phyloP scores from a whole-genome alignment of 345 rosid genomes.

The Acer negundo region DNA sequence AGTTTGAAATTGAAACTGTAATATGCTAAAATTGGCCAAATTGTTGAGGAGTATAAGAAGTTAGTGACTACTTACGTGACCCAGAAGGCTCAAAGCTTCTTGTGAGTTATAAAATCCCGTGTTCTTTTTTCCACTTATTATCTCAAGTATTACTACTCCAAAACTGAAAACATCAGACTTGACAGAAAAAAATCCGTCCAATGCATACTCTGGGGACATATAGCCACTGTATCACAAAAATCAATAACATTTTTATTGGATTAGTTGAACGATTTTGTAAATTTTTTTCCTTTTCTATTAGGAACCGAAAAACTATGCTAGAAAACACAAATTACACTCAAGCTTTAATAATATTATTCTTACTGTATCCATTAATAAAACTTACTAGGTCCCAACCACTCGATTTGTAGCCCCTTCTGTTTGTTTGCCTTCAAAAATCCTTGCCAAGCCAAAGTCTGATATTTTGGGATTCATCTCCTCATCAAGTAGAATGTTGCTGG shows the following conservation, averaged over 20 bases:
- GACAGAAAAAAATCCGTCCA: conserved; percentile 28
- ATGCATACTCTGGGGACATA: conserved; percentile 22
- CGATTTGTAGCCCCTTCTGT: conserved; percentile 53
- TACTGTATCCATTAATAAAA: background rate
- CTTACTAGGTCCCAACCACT: conserved; percentile 78
- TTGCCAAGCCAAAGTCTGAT: conserved; percentile 73
- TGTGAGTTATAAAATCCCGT: conserved; percentile 14
- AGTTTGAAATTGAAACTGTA: background rate
- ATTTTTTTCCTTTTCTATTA: background rate
- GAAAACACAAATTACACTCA: background rate
- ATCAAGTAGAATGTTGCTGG: conserved; percentile 63
- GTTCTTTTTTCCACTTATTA: conserved; percentile 33
- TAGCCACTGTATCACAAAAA: conserved; percentile 28
- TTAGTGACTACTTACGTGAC: conserved; percentile 18
- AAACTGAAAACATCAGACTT: conserved; percentile 42
- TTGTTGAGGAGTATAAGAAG: background rate
- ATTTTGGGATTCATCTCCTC: conserved; percentile 73
- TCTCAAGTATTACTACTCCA: conserved; percentile 35
- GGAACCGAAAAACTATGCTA: conserved; percentile 14
- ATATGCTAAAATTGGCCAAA: background rate
- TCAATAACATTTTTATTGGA: background rate
- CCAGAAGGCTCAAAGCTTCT: conserved; percentile 21
- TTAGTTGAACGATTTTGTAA: background rate
- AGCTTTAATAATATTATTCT: background rate
- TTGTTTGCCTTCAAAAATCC: conserved; percentile 56